Conservation (phyloP, 441 rosid species). For the Bocquillonia castaneifolia region DNA sequence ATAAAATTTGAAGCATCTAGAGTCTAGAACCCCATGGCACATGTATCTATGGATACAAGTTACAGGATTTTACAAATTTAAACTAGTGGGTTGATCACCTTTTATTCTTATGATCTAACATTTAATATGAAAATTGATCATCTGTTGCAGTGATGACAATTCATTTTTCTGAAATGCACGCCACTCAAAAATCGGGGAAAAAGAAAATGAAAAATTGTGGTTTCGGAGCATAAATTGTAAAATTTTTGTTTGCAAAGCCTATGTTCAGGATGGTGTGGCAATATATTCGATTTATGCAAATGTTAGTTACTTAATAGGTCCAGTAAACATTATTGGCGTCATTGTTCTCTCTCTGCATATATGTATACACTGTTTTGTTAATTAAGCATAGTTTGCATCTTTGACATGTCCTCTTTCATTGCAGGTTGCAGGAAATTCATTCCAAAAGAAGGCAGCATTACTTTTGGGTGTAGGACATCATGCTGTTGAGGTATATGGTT, state of each 20-base stretch:
- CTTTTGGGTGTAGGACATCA: constrained; percentile 78
- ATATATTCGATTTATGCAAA: neutral
- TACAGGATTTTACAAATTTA: neutral
- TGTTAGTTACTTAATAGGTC: neutral
- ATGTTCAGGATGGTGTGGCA: neutral
- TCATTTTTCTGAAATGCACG: no score
- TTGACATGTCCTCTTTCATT: constrained; percentile 8
- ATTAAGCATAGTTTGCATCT: neutral
- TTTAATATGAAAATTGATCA: neutral
- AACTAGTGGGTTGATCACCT: neutral
- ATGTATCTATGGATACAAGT: neutral
- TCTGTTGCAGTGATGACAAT: neutral
- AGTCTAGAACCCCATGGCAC: neutral
- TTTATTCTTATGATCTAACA: neutral
- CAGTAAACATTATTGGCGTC: neutral
- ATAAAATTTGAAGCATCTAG: neutral
- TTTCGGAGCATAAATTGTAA: neutral
- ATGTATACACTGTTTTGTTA: neutral
- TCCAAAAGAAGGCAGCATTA: constrained; percentile 85
- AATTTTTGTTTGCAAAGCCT: neutral
- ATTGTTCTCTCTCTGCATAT: neutral
- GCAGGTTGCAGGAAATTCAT: constrained; percentile 94
- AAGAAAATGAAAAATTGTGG: neutral
- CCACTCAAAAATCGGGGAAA: neutral
- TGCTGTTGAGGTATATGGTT: constrained; percentile 62